Evolutionary conservation across 768 basidiomycete genomes (phyloP), one percentile per base, ranked within the genome.

Genomic region (Phaeotremella skinneri): DNA sequence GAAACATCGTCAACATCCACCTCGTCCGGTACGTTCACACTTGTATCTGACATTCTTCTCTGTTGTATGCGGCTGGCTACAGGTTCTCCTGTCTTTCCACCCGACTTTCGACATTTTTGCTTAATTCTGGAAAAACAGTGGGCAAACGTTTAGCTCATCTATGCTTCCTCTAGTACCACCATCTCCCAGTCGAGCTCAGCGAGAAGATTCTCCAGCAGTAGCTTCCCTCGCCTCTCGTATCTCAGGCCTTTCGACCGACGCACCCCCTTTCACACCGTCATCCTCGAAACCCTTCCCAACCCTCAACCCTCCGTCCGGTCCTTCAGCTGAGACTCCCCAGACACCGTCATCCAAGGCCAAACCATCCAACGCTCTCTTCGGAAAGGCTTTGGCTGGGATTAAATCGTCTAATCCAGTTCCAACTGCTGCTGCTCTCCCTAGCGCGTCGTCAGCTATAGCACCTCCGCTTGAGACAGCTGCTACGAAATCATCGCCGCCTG

Each of bases 181-280:
- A 0, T 1, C 27, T 0, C 20, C 47, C 5, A 17, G 25, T 1
- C 11, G 43, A 45, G 21, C 11, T 7, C 13, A 43, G 39, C 23
- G 32, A 49, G 68, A 63, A 16, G 66, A 64, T 48, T 52, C 48
- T 42, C 61, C 63, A 20, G 43, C 20, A 20, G 61, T 67, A 26
- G 64, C 68, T 30, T 67, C 70, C 4, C 64, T 72, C n/a, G 25
- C 55, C 13, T 67, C 63, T n/a, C 55, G 68, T 11, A 65, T 72
- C 61, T 65, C 63, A 26, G 70, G 63, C 17, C 43, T 72, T 17
- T 55, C 66, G 17, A 72, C 62, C 23, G 47, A 59, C 34, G 29
- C 52, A 34, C 34, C 58, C 52, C 56, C 54, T 11, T 52, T 13
- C 37, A 34, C 47, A 1, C 52, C 59, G 17, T 51, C 47, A 30